A percentile compares a stretch with the other conserved stretches of the same genome.
Evolutionary conservation across 305 asterid species (phyloP).

Genomic region (Fraxinus ornus): DNA sequence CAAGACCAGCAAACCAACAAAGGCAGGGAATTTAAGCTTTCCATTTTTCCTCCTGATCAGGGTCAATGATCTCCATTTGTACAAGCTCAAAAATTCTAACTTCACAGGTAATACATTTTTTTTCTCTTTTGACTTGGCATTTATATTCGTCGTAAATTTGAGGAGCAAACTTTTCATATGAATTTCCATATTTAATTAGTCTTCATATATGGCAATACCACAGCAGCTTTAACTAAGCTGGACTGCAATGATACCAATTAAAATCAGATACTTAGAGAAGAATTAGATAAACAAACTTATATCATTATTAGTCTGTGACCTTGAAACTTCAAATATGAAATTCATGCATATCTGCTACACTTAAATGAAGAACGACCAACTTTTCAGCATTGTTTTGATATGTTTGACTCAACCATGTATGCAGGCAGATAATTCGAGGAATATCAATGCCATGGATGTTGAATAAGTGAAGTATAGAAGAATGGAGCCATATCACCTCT

Average conservation of each 20-base stretch:
- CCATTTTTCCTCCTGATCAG: conserved; percentile 27
- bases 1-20: neutral
- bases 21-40: conserved; percentile 19
- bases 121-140: neutral
- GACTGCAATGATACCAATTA: neutral
- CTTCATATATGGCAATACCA: neutral
- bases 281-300: neutral
- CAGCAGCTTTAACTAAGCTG: neutral
- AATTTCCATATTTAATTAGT: neutral
- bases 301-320: neutral
- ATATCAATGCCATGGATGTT: neutral
- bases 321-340: neutral
- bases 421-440: neutral
- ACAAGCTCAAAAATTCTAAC: neutral
- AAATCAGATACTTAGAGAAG: neutral
- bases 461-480: neutral
- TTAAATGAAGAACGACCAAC: too few relatives aligned
- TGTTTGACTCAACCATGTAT: neutral
- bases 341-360: too few relatives aligned
- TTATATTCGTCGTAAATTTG: neutral
- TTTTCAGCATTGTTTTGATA: too few relatives aligned
- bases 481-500: neutral
- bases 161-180: neutral
- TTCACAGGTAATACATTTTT: neutral
- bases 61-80: neutral